Evolutionary conservation across 2,329 filamentous ascomycete species (phyloP).

Genomic region (Sclerotiophoma versabilis): DNA sequence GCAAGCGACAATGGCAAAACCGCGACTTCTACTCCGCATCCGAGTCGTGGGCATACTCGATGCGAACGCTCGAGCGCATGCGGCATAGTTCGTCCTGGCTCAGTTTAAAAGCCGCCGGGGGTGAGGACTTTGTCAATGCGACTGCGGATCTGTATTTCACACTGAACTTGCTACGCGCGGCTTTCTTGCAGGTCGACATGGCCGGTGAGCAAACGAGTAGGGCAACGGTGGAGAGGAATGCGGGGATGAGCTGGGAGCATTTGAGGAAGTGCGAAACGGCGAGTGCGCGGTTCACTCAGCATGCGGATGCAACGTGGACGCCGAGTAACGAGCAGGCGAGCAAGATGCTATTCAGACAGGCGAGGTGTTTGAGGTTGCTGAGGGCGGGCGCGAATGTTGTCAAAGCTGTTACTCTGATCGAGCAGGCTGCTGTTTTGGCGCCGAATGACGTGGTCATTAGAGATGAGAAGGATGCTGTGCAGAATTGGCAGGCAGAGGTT

Average conservation of each 20-base stretch:
- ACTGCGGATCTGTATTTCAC: conserved; percentile 36
- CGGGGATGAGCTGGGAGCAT: conserved; percentile 20
- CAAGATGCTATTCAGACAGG: conserved; percentile 36
- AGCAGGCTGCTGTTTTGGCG: conserved; percentile 26
- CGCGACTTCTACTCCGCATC: conserved; percentile 28
- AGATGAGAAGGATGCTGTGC: conserved; percentile 28
- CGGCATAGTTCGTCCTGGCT: conserved; percentile 36
- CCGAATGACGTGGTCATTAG: conserved; percentile 28
- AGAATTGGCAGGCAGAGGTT: conserved; percentile 27
- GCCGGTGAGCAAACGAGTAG: conserved; percentile 7
- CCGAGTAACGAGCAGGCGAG: conserved; percentile 32
- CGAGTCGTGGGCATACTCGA: conserved; percentile 32
- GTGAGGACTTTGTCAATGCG: conserved; percentile 34
- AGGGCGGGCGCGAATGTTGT: conserved; percentile 13
- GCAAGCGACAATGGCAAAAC: conserved; percentile 39
- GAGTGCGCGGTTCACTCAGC: conserved; percentile 33
- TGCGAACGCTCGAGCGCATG: conserved; percentile 39
- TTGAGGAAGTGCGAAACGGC: conserved; percentile 32
- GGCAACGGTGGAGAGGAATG: conserved; percentile 22
- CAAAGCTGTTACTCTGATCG: conserved; percentile 25
- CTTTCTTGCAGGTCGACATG: conserved; percentile 37
- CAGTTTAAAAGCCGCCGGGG: conserved; percentile 26
- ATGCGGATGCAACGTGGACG: conserved; percentile 32
- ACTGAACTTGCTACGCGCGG: conserved; percentile 32
- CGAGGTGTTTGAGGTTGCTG: conserved; percentile 30